phyloP scores from a whole-genome alignment of 306 rosid species.

The Castanea crenata region DNA sequence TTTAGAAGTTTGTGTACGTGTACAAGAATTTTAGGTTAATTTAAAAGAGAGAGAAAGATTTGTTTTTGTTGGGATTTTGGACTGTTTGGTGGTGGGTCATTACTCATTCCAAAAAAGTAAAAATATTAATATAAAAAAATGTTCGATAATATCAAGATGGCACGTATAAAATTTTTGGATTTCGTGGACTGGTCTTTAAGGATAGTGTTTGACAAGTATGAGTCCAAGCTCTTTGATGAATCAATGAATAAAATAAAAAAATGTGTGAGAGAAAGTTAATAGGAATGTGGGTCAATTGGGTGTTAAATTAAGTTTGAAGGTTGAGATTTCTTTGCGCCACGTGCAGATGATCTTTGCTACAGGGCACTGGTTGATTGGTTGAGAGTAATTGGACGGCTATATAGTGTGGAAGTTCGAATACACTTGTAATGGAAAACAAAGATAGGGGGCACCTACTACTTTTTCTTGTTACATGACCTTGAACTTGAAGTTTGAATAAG shows the following conservation, averaged over 20 bases:
- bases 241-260: not conserved
- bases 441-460: conserved; percentile 26
- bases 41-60: not conserved
- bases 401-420: not conserved
- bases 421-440: conserved; percentile 14
- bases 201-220: not conserved
- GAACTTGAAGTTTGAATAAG: no score
- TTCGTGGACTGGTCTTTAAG: not conserved
- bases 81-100: not conserved
- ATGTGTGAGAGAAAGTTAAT: no score
- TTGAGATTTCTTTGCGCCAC: conserved; percentile 20
- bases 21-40: conserved; percentile 25
- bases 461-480: not conserved
- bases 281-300: conserved; percentile 17
- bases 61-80: not conserved
- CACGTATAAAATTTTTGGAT: not conserved
- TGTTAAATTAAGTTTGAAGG: conserved; percentile 13
- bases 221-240: not conserved
- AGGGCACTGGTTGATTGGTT: conserved; percentile 8
- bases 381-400: not conserved
- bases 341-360: conserved; percentile 13
- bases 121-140: not conserved
- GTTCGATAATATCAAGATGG: not conserved
- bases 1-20: conserved; percentile 50
- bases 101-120: not conserved